Evolutionary conservation across 495 filamentous ascomycete species (phyloP), one percentile per base, ranked within the genome.

Genomic region (Xylaria curta): DNA sequence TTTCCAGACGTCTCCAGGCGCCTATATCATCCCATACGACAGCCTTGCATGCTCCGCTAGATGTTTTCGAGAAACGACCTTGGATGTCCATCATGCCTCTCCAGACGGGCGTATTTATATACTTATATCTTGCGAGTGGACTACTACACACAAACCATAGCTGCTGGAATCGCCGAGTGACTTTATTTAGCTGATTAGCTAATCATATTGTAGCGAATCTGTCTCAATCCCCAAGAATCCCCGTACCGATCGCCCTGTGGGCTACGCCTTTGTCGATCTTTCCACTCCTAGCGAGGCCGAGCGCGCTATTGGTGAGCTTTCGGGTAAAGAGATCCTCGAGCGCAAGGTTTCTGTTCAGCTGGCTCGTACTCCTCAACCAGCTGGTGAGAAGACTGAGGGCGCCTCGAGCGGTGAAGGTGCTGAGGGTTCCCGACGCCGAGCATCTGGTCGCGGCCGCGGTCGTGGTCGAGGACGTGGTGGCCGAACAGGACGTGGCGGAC

Each of bases 331-430:
- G 83, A 94, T 99, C 77, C 89, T 97, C 51, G 93, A 97, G 81
- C 94, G 96, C 81, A 98, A 98, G 90, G 96, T 99, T 75, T 98
- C 95, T 8, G 97, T 99, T 66, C 96, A 99, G 87, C 91, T 97
- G 72, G 96, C 96, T 76, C 95, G 95, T 83, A 98, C 97, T 89
- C 96, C 96, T 53, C 95, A 98, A 85, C 86, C 93, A 58, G 88
- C 90, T 75, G 90, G 88, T 77, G 90, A 92, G 79, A 94, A 92
- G 88, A 81, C 84, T 69, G 93, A 95, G 79, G 88, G 85, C 81
- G 85, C 89, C 76, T 84, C 81, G 73, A 91, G 87, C 78, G 90
- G 89, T 79, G 91, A 87, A 67, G 90, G 90, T 77, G 89, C 83
- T 70, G 93, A 94, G 75, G 87, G 90, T 74, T 89, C 90, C 74